phyloP scores from a whole-genome alignment of 2,329 filamentous ascomycete genomes.

The Exutisphaerella laricina region DNA sequence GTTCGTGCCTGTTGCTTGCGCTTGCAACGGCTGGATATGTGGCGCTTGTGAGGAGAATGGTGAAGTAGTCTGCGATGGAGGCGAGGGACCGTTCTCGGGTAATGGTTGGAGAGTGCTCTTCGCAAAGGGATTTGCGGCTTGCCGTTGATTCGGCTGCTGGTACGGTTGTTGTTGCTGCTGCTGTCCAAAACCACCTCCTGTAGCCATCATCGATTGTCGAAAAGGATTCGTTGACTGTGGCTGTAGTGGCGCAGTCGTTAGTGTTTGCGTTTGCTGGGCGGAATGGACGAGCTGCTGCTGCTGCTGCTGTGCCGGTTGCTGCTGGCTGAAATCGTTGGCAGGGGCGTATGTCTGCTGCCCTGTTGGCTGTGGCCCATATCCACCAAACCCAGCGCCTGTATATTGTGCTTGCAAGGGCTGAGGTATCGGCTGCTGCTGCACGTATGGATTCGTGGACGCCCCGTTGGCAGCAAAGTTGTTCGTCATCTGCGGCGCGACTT shows the following conservation, averaged over 20 bases:
- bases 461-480: conserved; percentile 17
- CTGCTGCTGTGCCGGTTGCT: conserved; percentile 20
- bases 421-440: conserved; percentile 45
- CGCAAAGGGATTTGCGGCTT: conserved; percentile 54
- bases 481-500: conserved; percentile 23
- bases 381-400: conserved; percentile 77
- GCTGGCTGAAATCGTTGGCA: conserved; percentile 15
- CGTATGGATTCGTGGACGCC: conserved; percentile 35
- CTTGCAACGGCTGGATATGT: conserved; percentile 44
- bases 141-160: conserved; percentile 24
- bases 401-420: conserved; percentile 55
- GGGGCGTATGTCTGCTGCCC: conserved; percentile 36
- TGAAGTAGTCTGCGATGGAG: conserved; percentile 15
- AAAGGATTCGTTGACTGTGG: conserved; percentile 77
- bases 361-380: conserved; percentile 67
- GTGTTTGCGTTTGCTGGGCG: conserved; percentile 30
- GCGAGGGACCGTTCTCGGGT: conserved; percentile 21
- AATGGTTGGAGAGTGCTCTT: conserved; percentile 40
- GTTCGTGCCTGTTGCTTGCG: conserved; percentile 64
- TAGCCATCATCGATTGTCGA: conserved; percentile 74
- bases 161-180: conserved; percentile 11
- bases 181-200: conserved; percentile 18
- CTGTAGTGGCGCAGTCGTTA: conserved; percentile 36
- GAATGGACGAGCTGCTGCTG: conserved; percentile 11
- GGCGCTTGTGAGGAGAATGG: conserved; percentile 20